These are phyloP conservation scores for Pseudogymnoascus sp. DNA, from an alignment of 2,329 filamentous ascomycete genomes.

Conservation along the genomic window DNA sequence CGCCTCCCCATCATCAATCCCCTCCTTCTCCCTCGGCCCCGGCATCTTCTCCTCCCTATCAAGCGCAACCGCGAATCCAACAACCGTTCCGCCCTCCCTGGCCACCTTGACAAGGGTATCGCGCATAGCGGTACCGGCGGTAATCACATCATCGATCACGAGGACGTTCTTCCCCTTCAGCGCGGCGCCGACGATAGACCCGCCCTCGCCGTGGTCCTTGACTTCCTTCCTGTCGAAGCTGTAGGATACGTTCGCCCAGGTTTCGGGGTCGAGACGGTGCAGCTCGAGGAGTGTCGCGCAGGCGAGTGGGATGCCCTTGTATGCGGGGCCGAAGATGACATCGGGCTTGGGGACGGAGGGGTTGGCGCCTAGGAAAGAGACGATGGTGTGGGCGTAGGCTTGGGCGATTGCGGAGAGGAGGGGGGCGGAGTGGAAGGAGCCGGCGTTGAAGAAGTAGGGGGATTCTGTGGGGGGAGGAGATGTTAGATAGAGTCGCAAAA, in stretches of 20 bases:
- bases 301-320: constrained; percentile 58
- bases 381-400: constrained; percentile 42
- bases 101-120: constrained; percentile 56
- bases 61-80: constrained; percentile 55
- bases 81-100: constrained; percentile 51
- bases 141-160: constrained; percentile 63
- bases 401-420: constrained; percentile 48
- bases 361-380: constrained; percentile 17
- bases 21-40: constrained; percentile 14
- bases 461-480: constrained; percentile 32
- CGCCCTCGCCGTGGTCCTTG: constrained; percentile 59
- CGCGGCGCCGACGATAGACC: constrained; percentile 54
- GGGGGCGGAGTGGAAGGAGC: constrained; percentile 50
- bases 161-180: constrained; percentile 55
- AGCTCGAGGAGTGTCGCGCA: constrained; percentile 49
- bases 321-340: constrained; percentile 58
- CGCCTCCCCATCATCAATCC: constrained; percentile 56
- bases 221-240: constrained; percentile 60
- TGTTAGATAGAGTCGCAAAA: neutral
- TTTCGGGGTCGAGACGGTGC: constrained; percentile 41
- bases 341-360: constrained; percentile 33
- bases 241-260: constrained; percentile 50
- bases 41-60: constrained; percentile 49
- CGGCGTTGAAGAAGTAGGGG: constrained; percentile 63
- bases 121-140: constrained; percentile 56